These are phyloP conservation scores for Cercospora zeina DNA, from an alignment of 2,329 filamentous ascomycete genomes.

Conservation along the genomic window DNA sequence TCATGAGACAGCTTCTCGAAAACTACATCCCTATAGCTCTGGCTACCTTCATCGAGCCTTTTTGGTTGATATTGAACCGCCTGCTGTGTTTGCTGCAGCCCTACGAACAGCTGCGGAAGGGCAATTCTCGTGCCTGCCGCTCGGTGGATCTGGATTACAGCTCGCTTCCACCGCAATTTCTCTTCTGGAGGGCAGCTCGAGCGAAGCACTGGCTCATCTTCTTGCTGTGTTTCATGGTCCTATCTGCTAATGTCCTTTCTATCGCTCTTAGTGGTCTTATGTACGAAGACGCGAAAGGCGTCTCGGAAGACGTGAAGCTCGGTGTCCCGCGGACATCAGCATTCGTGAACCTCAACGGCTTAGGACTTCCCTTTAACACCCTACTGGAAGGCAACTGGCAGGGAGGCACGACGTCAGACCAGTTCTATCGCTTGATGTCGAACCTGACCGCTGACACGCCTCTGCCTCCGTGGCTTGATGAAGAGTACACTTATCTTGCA, in stretches of 20 bases:
- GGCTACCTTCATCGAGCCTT: slow-evolving; percentile 58
- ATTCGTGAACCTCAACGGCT: slow-evolving; percentile 37
- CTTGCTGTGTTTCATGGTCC: slow-evolving; percentile 50
- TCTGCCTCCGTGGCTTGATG: slow-evolving; percentile 55
- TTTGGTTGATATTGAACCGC: slow-evolving; percentile 58
- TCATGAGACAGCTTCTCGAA: slow-evolving; percentile 47
- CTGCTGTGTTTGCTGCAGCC: slow-evolving; percentile 57
- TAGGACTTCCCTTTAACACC: slow-evolving; percentile 27
- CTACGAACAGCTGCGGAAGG: slow-evolving; percentile 51
- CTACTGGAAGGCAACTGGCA: slow-evolving; percentile 34
- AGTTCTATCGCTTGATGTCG: slow-evolving; percentile 48
- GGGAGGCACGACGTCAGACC: slow-evolving; percentile 39
- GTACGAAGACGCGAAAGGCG: slow-evolving; percentile 39
- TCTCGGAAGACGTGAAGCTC: not conserved
- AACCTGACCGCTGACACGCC: slow-evolving; percentile 50
- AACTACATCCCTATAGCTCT: slow-evolving; percentile 58
- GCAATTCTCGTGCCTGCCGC: slow-evolving; percentile 37
- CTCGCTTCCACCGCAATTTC: slow-evolving; percentile 58
- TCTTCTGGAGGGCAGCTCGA: slow-evolving; percentile 49
- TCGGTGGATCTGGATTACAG: slow-evolving; percentile 53
- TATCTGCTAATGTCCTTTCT: slow-evolving; percentile 57
- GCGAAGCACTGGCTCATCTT: slow-evolving; percentile 52
- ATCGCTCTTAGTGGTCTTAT: slow-evolving; percentile 57
- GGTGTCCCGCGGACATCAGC: slow-evolving; percentile 1
- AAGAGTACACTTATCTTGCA: slow-evolving; percentile 52